Evolutionary conservation across 2,329 filamentous ascomycete genomes (phyloP), one percentile per base, ranked within the genome.

Genomic region (Erysiphe pulchra): DNA sequence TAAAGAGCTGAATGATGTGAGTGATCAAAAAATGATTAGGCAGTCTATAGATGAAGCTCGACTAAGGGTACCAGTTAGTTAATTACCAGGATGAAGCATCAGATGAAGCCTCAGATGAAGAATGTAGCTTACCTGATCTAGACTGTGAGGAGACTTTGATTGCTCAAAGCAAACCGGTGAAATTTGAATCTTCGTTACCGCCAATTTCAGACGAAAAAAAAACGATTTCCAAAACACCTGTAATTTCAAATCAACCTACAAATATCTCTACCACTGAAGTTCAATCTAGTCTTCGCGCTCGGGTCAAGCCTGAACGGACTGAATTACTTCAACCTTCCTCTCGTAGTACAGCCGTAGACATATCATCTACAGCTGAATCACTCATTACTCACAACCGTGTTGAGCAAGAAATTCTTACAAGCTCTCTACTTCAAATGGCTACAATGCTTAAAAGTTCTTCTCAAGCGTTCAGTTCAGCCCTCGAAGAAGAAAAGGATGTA

Each of bases 361-460:
- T 57, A 10, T 54, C 71, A 13, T 65, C 71, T 10, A 69, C 71
- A 14, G 68, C 73, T 1, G 84, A 92, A 63, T 69, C 75, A 0
- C 69, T 85, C 31, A 71, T 93, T 39, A 74, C 81, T 53, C 71
- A 80, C 55, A 75, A 92, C 56, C 78, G 82, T 45, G 67, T 66
- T 46, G 84, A 93, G 62, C 86, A 94, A 61, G 84, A 93, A 59
- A 66, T 70, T 32, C 69, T 95, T 2, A 87, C 86, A 0, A 69
- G 72, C 34, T 86, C 81, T 8, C 76, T 95, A n/a, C 67, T 93
- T 18, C 65, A 71, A 40, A 80, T 94, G 63, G 86, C 87, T 1
- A 65, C 71, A 18, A 72, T 80, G 43, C 70, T 94, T 36, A 92
- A 92, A 59, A 63, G 71, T 42, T 81, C 77, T 34, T 81, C 83